Evolutionary conservation across 257 asterid genomes (phyloP).

Genomic region (Sherardia arvensis): DNA sequence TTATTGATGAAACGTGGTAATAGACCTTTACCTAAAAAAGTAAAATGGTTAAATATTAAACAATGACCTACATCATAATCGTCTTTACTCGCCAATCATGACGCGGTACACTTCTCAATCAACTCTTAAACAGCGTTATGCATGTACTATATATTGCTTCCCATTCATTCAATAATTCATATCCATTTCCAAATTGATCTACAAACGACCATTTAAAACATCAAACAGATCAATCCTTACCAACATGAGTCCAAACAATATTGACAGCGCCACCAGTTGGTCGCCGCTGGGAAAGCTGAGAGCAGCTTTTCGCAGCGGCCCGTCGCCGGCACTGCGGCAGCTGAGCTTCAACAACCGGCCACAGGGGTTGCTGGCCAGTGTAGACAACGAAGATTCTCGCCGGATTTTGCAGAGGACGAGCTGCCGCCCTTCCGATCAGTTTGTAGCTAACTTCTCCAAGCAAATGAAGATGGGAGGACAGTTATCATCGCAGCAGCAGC

Average conservation of each 20-base stretch:
- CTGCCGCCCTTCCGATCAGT: slow-evolving; percentile 52
- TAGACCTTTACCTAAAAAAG: too few relatives aligned
- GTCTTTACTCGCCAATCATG: slow-evolving; percentile 2
- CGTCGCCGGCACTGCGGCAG: slow-evolving; percentile 33
- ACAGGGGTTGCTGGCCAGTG: slow-evolving; percentile 38
- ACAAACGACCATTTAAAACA: too few relatives aligned
- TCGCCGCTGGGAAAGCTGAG: slow-evolving; percentile 44
- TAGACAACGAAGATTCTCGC: slow-evolving; percentile 22
- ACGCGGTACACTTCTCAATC: slow-evolving; percentile 22
- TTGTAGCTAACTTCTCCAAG: slow-evolving; percentile 60
- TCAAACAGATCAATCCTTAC: neutral
- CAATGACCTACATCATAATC: too few relatives aligned
- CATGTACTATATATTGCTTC: neutral
- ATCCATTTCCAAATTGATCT: neutral
- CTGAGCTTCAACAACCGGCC: slow-evolving; percentile 56
- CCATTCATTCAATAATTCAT: neutral
- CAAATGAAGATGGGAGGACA: slow-evolving; percentile 71
- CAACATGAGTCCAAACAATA: slow-evolving; percentile 26
- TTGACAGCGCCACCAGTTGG: slow-evolving; percentile 20
- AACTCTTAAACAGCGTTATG: slow-evolving; percentile 8
- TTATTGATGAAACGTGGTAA: too few relatives aligned
- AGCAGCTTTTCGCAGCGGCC: slow-evolving; percentile 40
- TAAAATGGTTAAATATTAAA: neutral
- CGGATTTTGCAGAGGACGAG: slow-evolving; percentile 38
- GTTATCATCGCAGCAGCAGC: slow-evolving; percentile 61